Conservation (phyloP, 352 stramenopile genomes). For the Phytophthora pistaciae region DNA sequence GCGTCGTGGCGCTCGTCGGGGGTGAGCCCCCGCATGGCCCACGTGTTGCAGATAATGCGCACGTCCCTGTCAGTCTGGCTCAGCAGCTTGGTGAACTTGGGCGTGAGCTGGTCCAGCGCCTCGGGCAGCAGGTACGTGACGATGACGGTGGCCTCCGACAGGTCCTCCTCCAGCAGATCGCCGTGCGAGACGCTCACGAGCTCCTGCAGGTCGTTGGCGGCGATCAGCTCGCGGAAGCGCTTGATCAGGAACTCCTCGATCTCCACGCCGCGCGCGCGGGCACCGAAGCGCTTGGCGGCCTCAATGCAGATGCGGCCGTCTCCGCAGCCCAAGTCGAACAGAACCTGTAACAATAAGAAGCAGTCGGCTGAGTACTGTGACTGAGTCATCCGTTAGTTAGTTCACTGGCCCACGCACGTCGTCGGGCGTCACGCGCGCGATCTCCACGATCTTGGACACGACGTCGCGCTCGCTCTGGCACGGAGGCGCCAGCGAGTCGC, state of each 20-base stretch:
- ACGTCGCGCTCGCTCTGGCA: conserved; percentile 69
- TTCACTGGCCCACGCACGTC: conserved; percentile 45
- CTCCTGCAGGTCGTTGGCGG: conserved; percentile 43
- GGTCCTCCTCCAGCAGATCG: conserved; percentile 58
- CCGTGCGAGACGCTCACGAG: conserved; percentile 58
- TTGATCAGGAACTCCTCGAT: conserved; percentile 66
- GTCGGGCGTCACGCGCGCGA: conserved; percentile 47
- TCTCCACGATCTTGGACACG: conserved; percentile 63
- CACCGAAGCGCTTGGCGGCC: conserved; percentile 50
- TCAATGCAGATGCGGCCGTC: conserved; percentile 71
- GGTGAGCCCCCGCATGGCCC: conserved; percentile 50
- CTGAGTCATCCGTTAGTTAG: background rate
- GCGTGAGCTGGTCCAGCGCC: conserved; percentile 48
- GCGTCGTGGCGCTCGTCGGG: conserved; percentile 43
- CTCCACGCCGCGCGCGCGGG: conserved; percentile 58
- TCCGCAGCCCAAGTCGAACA: conserved; percentile 68
- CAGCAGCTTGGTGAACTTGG: conserved; percentile 51
- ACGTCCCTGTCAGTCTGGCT: conserved; percentile 41
- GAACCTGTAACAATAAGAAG: conserved; percentile 31
- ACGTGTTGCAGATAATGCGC: conserved; percentile 75
- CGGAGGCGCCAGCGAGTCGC: conserved; percentile 65
- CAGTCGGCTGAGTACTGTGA: background rate
- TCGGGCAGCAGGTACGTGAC: conserved; percentile 69
- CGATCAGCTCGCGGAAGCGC: conserved; percentile 51
- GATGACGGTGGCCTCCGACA: conserved; percentile 63